A percentile compares a stretch with the other conserved stretches of the same genome.
Evolutionary conservation across 495 filamentous ascomycete species (phyloP).

Genomic region (Penicillium salamii): DNA sequence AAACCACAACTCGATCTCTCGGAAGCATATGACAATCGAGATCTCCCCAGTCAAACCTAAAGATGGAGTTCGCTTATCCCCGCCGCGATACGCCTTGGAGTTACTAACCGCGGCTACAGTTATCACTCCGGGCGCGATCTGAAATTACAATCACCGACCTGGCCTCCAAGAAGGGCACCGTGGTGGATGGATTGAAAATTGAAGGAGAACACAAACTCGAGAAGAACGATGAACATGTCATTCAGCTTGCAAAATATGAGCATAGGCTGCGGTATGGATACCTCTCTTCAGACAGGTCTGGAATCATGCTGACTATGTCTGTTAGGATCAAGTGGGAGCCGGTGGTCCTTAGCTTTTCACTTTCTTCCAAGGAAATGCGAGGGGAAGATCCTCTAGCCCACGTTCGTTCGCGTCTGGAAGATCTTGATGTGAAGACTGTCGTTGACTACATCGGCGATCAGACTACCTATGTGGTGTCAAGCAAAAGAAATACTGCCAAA

Average conservation of each 20-base stretch:
- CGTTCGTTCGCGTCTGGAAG: slow-evolving; percentile 64
- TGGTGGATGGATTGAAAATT: slow-evolving; percentile 68
- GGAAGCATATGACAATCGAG: slow-evolving; percentile 79
- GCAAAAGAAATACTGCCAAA: slow-evolving; percentile 85
- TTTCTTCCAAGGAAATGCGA: slow-evolving; percentile 70
- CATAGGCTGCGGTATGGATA: slow-evolving; percentile 47
- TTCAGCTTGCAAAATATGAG: slow-evolving; percentile 65
- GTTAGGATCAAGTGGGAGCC: slow-evolving; percentile 79
- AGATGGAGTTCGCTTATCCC: slow-evolving; percentile 58
- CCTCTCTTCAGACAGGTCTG: background rate
- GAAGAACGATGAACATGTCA: slow-evolving; percentile 54
- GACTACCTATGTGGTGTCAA: slow-evolving; percentile 86
- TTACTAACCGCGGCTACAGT: slow-evolving; percentile 29
- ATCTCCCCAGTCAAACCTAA: slow-evolving; percentile 63
- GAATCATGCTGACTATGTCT: background rate
- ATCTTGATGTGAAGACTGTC: slow-evolving; percentile 82
- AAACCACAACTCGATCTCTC: slow-evolving; percentile 74
- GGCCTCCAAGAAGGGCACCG: slow-evolving; percentile 75
- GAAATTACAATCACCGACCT: slow-evolving; percentile 64
- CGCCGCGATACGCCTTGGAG: background rate
- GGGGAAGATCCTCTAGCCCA: slow-evolving; percentile 61
- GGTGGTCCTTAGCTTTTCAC: slow-evolving; percentile 76
- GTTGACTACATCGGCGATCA: slow-evolving; percentile 62
- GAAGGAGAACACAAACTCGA: slow-evolving; percentile 52
- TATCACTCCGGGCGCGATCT: slow-evolving; percentile 57